Evolutionary conservation across 805 yeast genomes (phyloP), one percentile per base, ranked within the genome.

Genomic region (Myxozyma nipponensis): DNA sequence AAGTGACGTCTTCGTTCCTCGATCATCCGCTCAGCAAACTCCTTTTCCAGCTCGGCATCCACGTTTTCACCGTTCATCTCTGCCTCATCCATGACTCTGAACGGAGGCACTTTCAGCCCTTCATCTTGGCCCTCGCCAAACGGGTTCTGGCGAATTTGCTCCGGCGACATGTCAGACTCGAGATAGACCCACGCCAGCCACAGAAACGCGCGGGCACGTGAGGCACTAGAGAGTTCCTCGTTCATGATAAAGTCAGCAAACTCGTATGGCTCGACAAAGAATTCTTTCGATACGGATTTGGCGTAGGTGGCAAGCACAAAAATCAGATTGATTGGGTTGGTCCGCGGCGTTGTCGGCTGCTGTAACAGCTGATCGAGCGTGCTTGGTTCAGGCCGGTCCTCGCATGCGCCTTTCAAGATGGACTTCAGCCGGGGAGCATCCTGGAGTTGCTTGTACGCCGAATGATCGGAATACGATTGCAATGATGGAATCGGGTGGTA

Each of bases 381-480:
- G 46, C 74, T 66, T 4, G 80, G 77, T 43, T 78, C 78, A 13
- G 68, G 71, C 21, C 78, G 73, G 42, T 80, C 79, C 62, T 90
- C 96, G 59, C 90, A 81, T 2, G 90, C 87, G 0, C 93, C 86
- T 69, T 91, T 91, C 58, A 91, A 69, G 19, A 91, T 91, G 0
- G 95, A 83, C 65, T 91, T 91, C 55, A 91, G 75, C 48, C 98
- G 74, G 1, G 98, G 98, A 0, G 98, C 93, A 64, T 91, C 98
- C 69, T 91, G 98, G 36, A 91, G 72, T 50, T 88, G 93, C 64
- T 85, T 87, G 41, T 82, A 82, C 39, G 77, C 77, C 13, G 74
- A 66, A 41, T 69, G 69, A 46, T 74, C 77, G 17, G 83, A 75
- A 50, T 78, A 79, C 2, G 84, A 81, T 65, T 91, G 97, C 39